These are phyloP conservation scores for Rhizopus arrhizus DNA, from an alignment of 371 early-diverging fungal genomes.

Conservation along the genomic window DNA sequence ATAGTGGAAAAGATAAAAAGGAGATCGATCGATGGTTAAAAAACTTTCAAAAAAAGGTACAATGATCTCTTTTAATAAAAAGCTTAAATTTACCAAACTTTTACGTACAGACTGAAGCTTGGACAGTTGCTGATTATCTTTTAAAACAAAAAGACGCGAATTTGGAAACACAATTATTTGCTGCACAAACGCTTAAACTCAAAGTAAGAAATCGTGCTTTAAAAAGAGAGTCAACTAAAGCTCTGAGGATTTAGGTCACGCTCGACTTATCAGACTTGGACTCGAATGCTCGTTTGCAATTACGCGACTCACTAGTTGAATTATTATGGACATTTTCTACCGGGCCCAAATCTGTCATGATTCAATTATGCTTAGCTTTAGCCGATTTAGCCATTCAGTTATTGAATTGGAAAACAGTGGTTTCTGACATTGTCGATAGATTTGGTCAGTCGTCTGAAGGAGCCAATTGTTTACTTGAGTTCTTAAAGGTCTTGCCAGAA, in stretches of 20 bases:
- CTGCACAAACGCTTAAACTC: conserved; percentile 90
- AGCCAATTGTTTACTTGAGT: conserved; percentile 70
- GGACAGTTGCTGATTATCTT: conserved; percentile 80
- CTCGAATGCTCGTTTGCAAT: conserved; percentile 57
- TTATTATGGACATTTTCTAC: conserved; percentile 51
- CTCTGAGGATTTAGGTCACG: conserved; percentile 59
- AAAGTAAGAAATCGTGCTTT: conserved; percentile 61
- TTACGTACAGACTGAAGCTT: conserved; percentile 75
- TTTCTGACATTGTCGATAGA: conserved; percentile 64
- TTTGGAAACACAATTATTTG: conserved; percentile 76
- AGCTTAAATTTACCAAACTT: not conserved
- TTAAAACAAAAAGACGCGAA: conserved; percentile 61
- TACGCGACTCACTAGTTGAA: conserved; percentile 82
- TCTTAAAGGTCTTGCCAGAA: conserved; percentile 86
- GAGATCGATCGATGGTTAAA: conserved; percentile 85
- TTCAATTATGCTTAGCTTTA: conserved; percentile 83
- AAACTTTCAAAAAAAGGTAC: conserved; percentile 87
- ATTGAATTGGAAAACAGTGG: conserved; percentile 79
- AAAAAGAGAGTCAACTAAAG: conserved; percentile 1
- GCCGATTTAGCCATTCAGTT: conserved; percentile 88
- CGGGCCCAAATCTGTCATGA: conserved; percentile 67
- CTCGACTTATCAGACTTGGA: conserved; percentile 81
- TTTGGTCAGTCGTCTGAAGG: conserved; percentile 64
- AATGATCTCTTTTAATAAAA: not conserved
- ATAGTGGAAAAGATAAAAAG: conserved; percentile 38